Conservation (phyloP, 768 basidiomycete genomes). For the Lactarius pseudohatsudake region DNA sequence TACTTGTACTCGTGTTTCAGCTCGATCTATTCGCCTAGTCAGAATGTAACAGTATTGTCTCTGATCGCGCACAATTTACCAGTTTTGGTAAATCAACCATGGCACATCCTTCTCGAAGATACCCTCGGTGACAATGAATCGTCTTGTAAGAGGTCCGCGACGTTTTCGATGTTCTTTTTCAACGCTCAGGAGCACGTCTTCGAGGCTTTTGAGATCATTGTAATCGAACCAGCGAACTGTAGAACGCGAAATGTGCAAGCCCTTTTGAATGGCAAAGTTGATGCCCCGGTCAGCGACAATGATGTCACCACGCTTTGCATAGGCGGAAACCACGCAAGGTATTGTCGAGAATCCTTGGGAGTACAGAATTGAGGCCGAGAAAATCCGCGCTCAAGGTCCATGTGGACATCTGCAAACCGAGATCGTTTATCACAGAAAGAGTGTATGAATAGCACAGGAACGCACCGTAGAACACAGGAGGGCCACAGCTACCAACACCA, state of each 20-base stretch:
- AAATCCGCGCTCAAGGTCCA: slow-evolving; percentile 47
- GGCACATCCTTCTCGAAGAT: slow-evolving; percentile 91
- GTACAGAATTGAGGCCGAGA: slow-evolving; percentile 86
- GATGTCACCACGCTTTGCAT: slow-evolving; percentile 96
- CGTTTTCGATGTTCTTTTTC: slow-evolving; percentile 87
- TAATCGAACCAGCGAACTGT: slow-evolving; percentile 96
- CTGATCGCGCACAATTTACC: slow-evolving; percentile 47
- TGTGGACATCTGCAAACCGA: no score
- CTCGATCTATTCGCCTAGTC: slow-evolving; percentile 67
- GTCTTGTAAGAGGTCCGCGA: slow-evolving; percentile 74
- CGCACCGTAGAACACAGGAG: no score
- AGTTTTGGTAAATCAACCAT: slow-evolving; percentile 92
- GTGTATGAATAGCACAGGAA: no score
- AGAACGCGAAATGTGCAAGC: slow-evolving; percentile 90
- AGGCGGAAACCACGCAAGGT: slow-evolving; percentile 93
- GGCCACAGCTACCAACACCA: no score
- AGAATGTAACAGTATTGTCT: background rate
- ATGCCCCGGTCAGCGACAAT: slow-evolving; percentile 98
- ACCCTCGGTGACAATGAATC: slow-evolving; percentile 96
- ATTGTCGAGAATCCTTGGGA: slow-evolving; percentile 95
- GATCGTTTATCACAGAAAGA: no score
- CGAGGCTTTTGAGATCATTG: slow-evolving; percentile 85
- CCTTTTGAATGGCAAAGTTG: slow-evolving; percentile 94
- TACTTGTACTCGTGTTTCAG: slow-evolving; percentile 95
- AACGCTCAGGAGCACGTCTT: slow-evolving; percentile 77